Conservation (phyloP, 2,329 filamentous ascomycete genomes). For the Apiospora phragmitis region DNA sequence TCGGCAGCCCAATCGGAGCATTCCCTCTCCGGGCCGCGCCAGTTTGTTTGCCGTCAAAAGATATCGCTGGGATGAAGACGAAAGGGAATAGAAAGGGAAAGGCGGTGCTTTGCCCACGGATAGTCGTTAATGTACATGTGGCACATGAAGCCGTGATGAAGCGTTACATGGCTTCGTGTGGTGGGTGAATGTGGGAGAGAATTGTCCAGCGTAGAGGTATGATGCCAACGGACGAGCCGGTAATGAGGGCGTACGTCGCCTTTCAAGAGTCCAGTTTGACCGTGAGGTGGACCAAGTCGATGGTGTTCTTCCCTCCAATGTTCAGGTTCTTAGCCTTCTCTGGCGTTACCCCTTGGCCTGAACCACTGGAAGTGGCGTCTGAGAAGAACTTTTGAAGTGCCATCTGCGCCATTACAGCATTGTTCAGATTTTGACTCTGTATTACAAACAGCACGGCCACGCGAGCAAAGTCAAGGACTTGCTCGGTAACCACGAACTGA, state of each 20-base stretch:
- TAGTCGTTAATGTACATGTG: background rate
- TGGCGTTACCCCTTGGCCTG: slow-evolving; percentile 25
- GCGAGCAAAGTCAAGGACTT: slow-evolving; percentile 63
- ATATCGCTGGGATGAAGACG: background rate
- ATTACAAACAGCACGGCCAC: slow-evolving; percentile 63
- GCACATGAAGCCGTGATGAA: background rate
- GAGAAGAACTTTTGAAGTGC: slow-evolving; percentile 57
- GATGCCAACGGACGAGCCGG: background rate
- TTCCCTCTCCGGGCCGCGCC: background rate
- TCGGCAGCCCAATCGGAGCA: background rate
- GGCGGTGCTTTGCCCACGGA: background rate
- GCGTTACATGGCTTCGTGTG: background rate
- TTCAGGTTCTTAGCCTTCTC: slow-evolving; percentile 42
- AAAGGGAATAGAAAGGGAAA: background rate
- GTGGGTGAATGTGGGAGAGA: background rate
- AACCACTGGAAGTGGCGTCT: slow-evolving; percentile 29
- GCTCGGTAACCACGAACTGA: slow-evolving; percentile 52
- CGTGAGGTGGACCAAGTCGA: slow-evolving; percentile 45
- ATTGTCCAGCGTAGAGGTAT: background rate
- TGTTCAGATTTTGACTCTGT: slow-evolving; percentile 51
- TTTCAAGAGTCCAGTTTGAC: slow-evolving; percentile 20
- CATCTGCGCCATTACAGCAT: slow-evolving; percentile 55
- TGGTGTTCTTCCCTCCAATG: slow-evolving; percentile 45
- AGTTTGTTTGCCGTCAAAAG: background rate
- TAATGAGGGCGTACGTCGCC: background rate